A percentile compares a stretch with the other conserved stretches of the same genome.
These are phyloP conservation scores for Paxillus rubicundulus DNA, from an alignment of 768 basidiomycete genomes.

Conservation along the genomic window DNA sequence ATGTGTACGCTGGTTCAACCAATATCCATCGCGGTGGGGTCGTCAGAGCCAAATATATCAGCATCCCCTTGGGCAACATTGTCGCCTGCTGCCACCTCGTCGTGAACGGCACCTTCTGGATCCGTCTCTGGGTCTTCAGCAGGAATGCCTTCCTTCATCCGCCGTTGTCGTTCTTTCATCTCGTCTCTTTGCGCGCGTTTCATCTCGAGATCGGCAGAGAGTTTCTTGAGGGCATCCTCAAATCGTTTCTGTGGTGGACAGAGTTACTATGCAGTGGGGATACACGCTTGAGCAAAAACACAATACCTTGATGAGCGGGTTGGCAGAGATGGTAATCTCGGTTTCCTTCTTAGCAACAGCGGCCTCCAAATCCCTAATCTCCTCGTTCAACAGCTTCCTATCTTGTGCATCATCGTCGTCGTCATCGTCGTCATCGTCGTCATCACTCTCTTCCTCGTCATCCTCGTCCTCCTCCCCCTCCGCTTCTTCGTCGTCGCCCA, in stretches of 20 bases:
- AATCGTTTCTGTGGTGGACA: conserved; percentile 69
- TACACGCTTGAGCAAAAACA: neutral
- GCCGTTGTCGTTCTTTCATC: conserved; percentile 69
- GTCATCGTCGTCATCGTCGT: conserved; percentile 64
- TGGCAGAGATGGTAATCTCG: conserved; percentile 80
- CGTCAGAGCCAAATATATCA: conserved; percentile 50
- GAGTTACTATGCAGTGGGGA: neutral
- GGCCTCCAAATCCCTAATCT: conserved; percentile 84
- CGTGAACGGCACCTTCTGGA: conserved; percentile 37
- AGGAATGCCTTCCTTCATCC: conserved; percentile 65
- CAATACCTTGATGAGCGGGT: conserved; percentile 79
- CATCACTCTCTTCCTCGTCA: conserved; percentile 47
- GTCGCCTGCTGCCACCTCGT: conserved; percentile 31
- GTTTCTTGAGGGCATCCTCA: conserved; percentile 87
- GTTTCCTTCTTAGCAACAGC: conserved; percentile 83
- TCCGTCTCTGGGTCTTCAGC: conserved; percentile 40
- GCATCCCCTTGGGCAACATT: conserved; percentile 23
- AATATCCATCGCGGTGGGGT: conserved; percentile 33
- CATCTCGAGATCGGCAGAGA: conserved; percentile 82
- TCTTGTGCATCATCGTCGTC: conserved; percentile 80
- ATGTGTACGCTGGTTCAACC: conserved; percentile 14
- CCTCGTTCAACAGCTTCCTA: conserved; percentile 79
- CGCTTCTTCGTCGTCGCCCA: conserved; percentile 63
- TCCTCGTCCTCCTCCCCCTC: conserved; percentile 67
- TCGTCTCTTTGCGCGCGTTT: conserved; percentile 79